A percentile compares a stretch with the other conserved stretches of the same genome.
Evolutionary conservation across 257 asterid genomes (phyloP).

Genomic region (Jaltomata sinuosa): DNA sequence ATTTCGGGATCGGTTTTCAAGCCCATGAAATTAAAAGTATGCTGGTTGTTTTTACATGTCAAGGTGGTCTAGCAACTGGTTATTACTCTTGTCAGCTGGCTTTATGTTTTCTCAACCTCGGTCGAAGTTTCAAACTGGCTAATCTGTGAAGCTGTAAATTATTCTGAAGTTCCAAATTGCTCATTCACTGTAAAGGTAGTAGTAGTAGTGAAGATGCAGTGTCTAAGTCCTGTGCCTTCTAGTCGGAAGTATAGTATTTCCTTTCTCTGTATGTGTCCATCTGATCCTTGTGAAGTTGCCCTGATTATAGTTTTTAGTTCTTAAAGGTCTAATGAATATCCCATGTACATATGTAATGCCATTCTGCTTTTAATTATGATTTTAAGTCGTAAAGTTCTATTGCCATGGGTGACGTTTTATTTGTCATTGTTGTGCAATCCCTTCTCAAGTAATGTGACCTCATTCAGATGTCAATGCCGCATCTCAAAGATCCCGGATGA

Average conservation of each 20-base stretch:
- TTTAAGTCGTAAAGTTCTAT: neutral
- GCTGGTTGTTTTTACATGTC: neutral
- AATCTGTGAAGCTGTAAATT: neutral
- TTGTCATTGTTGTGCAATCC: neutral
- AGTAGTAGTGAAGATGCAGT: neutral
- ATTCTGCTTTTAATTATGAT: neutral
- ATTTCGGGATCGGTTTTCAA: conserved; percentile 60
- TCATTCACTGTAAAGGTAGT: neutral
- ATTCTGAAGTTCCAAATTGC: neutral
- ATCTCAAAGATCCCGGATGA: neutral
- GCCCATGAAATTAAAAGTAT: conserved; percentile 54
- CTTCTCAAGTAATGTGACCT: neutral
- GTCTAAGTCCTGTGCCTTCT: neutral
- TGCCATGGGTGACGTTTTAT: neutral
- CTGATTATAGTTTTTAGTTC: neutral
- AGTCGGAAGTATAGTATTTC: neutral
- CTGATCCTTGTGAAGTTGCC: neutral
- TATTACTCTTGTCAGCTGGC: neutral
- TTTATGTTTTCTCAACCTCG: neutral
- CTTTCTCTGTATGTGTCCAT: neutral
- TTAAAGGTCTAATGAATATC: neutral
- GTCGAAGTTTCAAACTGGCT: neutral
- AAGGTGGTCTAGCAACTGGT: neutral
- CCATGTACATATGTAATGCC: neutral
- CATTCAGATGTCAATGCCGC: neutral